Percentiles rank a stretch among this genome's conserved stretches.
Conservation (phyloP, 1,284 basidiomycete species). For the Coriolopsis trogii region DNA sequence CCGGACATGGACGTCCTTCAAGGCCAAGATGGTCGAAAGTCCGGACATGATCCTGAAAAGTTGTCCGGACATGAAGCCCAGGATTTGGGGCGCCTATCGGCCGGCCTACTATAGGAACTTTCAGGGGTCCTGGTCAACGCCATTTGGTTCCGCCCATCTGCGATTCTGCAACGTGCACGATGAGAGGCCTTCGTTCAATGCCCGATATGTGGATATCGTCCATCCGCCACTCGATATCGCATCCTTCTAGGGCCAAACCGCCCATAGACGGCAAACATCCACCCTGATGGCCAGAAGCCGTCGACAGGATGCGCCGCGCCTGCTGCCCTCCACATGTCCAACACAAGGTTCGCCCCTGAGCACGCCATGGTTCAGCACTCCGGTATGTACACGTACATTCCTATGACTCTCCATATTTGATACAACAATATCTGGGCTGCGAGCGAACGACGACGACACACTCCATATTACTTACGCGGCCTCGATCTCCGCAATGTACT, state of each 20-base stretch:
- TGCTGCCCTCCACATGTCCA: background rate
- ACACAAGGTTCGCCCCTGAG: slow-evolving; percentile 6
- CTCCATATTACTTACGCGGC: slow-evolving; percentile 37
- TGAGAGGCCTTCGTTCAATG: slow-evolving; percentile 10
- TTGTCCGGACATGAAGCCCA: no score
- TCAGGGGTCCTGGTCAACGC: background rate
- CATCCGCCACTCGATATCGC: slow-evolving; percentile 7
- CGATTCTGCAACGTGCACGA: slow-evolving; percentile 19
- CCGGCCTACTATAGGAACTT: no score
- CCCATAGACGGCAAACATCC: slow-evolving; percentile 15
- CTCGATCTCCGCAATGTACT: slow-evolving; percentile 63
- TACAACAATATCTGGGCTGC: background rate
- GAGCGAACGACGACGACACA: background rate
- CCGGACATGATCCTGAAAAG: no score
- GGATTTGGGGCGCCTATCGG: no score
- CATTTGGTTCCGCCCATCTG: slow-evolving; percentile 27
- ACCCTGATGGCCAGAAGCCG: slow-evolving; percentile 15
- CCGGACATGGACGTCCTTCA: no score
- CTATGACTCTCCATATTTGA: background rate
- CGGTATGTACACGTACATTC: slow-evolving; percentile 4
- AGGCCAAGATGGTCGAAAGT: no score
- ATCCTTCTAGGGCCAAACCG: slow-evolving; percentile 4
- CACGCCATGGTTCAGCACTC: no score
- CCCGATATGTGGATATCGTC: slow-evolving; percentile 18
- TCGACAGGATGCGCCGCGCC: background rate